Evolutionary conservation across 352 stramenopile species (phyloP).

Genomic region (Phytopythium kandeliae): DNA sequence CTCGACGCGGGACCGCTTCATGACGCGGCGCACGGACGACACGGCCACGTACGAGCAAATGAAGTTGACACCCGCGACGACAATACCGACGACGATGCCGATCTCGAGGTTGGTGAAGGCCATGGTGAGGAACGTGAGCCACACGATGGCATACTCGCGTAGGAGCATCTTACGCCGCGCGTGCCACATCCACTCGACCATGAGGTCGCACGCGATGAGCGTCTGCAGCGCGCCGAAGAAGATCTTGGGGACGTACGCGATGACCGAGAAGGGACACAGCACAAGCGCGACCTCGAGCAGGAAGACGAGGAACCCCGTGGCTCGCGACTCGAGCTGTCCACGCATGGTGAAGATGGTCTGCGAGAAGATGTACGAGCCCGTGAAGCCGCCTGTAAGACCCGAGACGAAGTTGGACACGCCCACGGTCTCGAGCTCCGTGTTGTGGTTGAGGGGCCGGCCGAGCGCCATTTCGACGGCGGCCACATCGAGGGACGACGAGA

Average conservation of each 20-base stretch:
- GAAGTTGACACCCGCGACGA: constrained; percentile 87
- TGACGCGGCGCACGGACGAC: constrained; percentile 67
- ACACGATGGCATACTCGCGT: constrained; percentile 91
- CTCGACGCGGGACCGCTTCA: constrained; percentile 79
- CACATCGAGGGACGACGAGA: constrained; percentile 97
- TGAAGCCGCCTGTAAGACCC: constrained; percentile 95
- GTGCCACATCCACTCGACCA: constrained; percentile 95
- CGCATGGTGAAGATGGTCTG: constrained; percentile 93
- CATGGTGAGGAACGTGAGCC: constrained; percentile 94
- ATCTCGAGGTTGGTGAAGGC: constrained; percentile 92
- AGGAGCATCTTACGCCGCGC: constrained; percentile 80
- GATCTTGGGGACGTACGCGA: constrained; percentile 95
- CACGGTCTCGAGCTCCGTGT: constrained; percentile 94
- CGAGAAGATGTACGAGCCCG: constrained; percentile 98
- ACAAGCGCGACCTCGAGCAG: constrained; percentile 71
- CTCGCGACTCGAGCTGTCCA: constrained; percentile 62
- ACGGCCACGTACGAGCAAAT: constrained; percentile 78
- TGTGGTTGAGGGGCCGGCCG: constrained; percentile 92
- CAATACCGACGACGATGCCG: constrained; percentile 92
- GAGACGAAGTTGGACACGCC: constrained; percentile 96
- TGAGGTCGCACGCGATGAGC: constrained; percentile 96
- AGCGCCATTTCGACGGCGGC: constrained; percentile 97
- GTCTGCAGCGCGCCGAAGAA: constrained; percentile 97
- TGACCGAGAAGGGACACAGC: constrained; percentile 91
- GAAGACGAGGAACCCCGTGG: constrained; percentile 73